These are phyloP conservation scores for Phalaenopsis equestris DNA, from an alignment of 106 monocot genomes.

Conservation along the genomic window DNA sequence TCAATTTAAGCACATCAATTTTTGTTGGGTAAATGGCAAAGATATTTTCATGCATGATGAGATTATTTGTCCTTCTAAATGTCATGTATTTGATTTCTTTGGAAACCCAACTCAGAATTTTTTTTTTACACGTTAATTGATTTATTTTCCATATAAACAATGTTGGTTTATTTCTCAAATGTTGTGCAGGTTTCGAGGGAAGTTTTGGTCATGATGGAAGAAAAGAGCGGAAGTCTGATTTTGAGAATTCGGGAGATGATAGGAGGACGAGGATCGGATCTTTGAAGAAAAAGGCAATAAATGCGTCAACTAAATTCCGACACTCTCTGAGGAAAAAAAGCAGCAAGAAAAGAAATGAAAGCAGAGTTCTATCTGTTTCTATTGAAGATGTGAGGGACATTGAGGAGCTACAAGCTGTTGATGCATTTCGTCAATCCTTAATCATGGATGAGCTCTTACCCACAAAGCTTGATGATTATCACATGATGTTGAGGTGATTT, in stretches of 20 bases:
- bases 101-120: background rate
- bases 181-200: constrained; percentile 40
- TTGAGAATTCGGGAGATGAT: constrained; percentile 55
- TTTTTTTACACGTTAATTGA: background rate
- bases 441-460: constrained; percentile 66
- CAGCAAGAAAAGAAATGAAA: constrained; percentile 40
- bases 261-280: constrained; percentile 45
- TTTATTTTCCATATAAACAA: background rate
- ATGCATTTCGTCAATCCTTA: constrained; percentile 61
- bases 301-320: constrained; percentile 54
- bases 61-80: background rate
- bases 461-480: constrained; percentile 68
- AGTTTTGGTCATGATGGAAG: constrained; percentile 37
- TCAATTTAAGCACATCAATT: background rate
- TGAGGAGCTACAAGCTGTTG: constrained; percentile 61
- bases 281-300: constrained; percentile 51
- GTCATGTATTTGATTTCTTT: background rate
- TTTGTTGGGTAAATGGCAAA: background rate
- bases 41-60: background rate
- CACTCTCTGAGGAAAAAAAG: constrained; percentile 61
- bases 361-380: constrained; percentile 42
- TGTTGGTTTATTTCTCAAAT: constrained; percentile 4
- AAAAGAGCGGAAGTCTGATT: constrained; percentile 51
- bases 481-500: constrained; percentile 69
- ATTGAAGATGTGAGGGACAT: constrained; percentile 72